These are phyloP conservation scores for Pyrenochaeta sp. DNA, from an alignment of 2,329 filamentous ascomycete species.

Conservation along the genomic window DNA sequence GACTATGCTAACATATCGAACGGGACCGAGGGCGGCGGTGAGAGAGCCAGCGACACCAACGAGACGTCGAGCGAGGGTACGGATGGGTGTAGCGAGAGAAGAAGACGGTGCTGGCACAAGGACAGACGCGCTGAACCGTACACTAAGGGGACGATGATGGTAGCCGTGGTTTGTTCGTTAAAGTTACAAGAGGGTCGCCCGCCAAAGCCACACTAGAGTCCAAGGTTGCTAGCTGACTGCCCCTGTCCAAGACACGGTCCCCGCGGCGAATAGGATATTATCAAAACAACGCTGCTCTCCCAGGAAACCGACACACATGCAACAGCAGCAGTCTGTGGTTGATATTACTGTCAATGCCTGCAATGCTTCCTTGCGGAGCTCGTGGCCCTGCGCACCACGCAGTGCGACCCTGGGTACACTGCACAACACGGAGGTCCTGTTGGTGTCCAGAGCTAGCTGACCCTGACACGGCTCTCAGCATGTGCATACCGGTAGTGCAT, in stretches of 20 bases:
- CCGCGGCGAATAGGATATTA: conserved; percentile 19
- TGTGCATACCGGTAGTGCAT: conserved; percentile 9
- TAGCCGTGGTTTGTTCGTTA: conserved; percentile 14
- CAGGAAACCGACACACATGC: conserved; percentile 20
- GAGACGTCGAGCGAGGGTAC: conserved; percentile 4
- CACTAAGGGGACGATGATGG: conserved; percentile 9
- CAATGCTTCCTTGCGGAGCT: conserved; percentile 8
- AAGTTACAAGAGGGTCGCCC: conserved; percentile 24
- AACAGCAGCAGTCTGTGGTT: conserved; percentile 8
- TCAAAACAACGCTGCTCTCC: conserved; percentile 28
- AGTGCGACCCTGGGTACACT: background rate
- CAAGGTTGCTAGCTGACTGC: conserved; percentile 23
- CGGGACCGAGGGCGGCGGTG: conserved; percentile 25
- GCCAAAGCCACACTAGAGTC: conserved; percentile 24
- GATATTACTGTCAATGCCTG: conserved; percentile 3
- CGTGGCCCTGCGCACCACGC: background rate
- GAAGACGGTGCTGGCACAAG: conserved; percentile 8
- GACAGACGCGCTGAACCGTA: conserved; percentile 11
- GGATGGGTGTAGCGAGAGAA: background rate
- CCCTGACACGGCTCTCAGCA: conserved; percentile 7
- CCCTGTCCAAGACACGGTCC: conserved; percentile 15
- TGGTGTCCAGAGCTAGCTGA: background rate
- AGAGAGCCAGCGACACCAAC: conserved; percentile 13
- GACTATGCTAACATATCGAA: conserved; percentile 40
- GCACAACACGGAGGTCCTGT: background rate